These are phyloP conservation scores for Dendrothele bispora DNA, from an alignment of 768 basidiomycete species.

Conservation along the genomic window DNA sequence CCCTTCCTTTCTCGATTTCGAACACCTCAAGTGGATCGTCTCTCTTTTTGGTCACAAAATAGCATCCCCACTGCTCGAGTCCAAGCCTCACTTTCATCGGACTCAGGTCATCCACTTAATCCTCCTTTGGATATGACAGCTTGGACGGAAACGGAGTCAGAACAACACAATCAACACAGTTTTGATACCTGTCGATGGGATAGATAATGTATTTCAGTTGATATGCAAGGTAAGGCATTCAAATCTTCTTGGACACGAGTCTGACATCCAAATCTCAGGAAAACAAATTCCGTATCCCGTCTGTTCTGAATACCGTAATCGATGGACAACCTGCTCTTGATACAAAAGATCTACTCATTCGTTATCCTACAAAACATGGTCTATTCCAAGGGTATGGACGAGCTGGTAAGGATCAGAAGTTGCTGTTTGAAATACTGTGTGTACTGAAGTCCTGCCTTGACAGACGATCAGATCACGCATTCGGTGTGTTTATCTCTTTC, in stretches of 20 bases:
- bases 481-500: constrained; percentile 19
- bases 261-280: background rate
- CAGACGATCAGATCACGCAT: constrained; percentile 42
- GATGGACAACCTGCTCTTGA: constrained; percentile 25
- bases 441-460: constrained; percentile 21
- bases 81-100: too few relatives aligned
- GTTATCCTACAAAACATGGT: constrained; percentile 30
- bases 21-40: too few relatives aligned
- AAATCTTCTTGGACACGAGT: too few relatives aligned
- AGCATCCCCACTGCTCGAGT: too few relatives aligned
- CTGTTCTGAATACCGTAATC: constrained; percentile 23
- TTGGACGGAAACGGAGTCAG: too few relatives aligned
- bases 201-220: constrained; percentile 5
- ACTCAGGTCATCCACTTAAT: too few relatives aligned
- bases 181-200: background rate
- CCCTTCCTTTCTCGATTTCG: too few relatives aligned
- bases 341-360: constrained; percentile 32
- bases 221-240: constrained; percentile 7
- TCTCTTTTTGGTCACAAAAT: too few relatives aligned
- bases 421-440: background rate
- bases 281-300: constrained; percentile 13
- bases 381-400: constrained; percentile 22
- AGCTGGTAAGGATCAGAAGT: background rate
- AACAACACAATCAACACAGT: too few relatives aligned
- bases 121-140: too few relatives aligned